phyloP scores from a whole-genome alignment of 2,329 filamentous ascomycete genomes.

The Exophiala sideris region DNA sequence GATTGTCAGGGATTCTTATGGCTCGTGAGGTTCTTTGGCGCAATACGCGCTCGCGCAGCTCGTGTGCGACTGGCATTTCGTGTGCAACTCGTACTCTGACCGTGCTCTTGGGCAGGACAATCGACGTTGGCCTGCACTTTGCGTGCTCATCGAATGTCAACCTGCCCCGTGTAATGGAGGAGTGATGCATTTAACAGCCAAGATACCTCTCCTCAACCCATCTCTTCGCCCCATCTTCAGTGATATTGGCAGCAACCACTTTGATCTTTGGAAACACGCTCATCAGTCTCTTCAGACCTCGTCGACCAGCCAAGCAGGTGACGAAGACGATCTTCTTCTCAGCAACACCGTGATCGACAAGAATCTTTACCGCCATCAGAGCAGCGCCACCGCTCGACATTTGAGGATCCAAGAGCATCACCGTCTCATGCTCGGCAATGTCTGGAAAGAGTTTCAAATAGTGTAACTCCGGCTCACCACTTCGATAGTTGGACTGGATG shows the following conservation, averaged over 20 bases:
- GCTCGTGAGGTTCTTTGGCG: no score
- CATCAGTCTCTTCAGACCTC: constrained; percentile 78
- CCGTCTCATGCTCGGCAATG: constrained; percentile 71
- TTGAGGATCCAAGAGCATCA: constrained; percentile 86
- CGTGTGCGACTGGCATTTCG: no score
- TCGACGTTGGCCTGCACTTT: neutral
- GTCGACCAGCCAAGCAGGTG: constrained; percentile 82
- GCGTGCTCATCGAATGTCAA: no score
- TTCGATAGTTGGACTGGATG: constrained; percentile 82
- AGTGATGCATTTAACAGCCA: constrained; percentile 60
- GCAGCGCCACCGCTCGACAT: constrained; percentile 85
- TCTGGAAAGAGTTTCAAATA: constrained; percentile 76
- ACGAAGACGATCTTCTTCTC: constrained; percentile 86
- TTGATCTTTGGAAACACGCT: constrained; percentile 85
- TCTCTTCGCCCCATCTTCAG: constrained; percentile 75
- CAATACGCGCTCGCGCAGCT: no score
- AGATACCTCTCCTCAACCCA: constrained; percentile 92
- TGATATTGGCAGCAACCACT: constrained; percentile 78
- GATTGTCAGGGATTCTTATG: no score
- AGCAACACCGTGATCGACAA: constrained; percentile 87
- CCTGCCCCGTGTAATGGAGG: no score
- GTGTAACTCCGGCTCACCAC: constrained; percentile 88
- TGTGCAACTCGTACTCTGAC: no score
- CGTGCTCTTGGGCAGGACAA: no score
- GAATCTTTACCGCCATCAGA: constrained; percentile 93